phyloP scores from a whole-genome alignment of 2,329 filamentous ascomycete species.

The Trichophaea hybrida region DNA sequence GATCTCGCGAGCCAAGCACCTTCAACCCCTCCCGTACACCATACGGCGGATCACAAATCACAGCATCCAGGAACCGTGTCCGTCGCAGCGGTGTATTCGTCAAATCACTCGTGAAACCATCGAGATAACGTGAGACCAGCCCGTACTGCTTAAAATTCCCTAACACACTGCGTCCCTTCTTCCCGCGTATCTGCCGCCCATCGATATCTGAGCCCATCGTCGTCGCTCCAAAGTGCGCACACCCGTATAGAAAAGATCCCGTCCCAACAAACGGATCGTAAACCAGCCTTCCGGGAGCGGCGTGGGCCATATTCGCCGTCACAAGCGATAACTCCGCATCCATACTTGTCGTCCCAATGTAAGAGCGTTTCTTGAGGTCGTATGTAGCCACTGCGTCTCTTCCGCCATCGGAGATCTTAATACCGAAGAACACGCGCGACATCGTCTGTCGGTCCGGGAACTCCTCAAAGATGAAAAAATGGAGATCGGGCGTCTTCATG shows the following conservation, averaged over 20 bases:
- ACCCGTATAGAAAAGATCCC: constrained; percentile 80
- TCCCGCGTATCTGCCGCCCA: constrained; percentile 68
- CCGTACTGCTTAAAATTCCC: constrained; percentile 80
- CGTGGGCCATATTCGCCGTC: constrained; percentile 79
- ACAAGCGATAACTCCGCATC: constrained; percentile 84
- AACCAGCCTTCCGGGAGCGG: constrained; percentile 67
- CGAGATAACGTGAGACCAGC: constrained; percentile 50
- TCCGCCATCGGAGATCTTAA: constrained; percentile 51
- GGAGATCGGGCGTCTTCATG: constrained; percentile 57
- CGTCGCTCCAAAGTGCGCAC: constrained; percentile 74
- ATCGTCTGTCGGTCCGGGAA: constrained; percentile 35
- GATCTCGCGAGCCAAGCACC: constrained; percentile 65
- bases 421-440: constrained; percentile 47
- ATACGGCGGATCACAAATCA: constrained; percentile 91
- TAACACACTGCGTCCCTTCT: constrained; percentile 39
- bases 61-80: constrained; percentile 60
- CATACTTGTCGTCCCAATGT: constrained; percentile 96
- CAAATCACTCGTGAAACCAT: constrained; percentile 70
- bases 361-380: constrained; percentile 81
- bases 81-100: constrained; percentile 66
- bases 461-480: constrained; percentile 72
- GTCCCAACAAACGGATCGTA: constrained; percentile 96
- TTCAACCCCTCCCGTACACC: constrained; percentile 83
- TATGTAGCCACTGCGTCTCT: constrained; percentile 57
- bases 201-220: constrained; percentile 87